Evolutionary conservation across 2,329 filamentous ascomycete species (phyloP).

Genomic region (Venturia oleaginea): DNA sequence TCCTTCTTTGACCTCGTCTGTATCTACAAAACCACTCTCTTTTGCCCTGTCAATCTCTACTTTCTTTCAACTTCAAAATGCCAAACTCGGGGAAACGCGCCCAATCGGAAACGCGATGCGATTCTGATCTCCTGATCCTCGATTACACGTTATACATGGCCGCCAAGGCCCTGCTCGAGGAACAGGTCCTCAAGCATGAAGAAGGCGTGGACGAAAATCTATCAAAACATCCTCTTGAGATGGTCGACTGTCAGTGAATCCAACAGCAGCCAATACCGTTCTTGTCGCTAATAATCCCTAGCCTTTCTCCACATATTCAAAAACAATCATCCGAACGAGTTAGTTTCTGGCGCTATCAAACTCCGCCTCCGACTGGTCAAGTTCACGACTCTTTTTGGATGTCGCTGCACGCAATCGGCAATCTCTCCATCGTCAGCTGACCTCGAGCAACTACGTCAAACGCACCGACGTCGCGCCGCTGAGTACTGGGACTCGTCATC

Average conservation of each 20-base stretch:
- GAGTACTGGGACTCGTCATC: conserved; percentile 9
- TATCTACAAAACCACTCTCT: neutral
- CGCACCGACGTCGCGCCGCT: conserved; percentile 26
- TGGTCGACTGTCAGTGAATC: conserved; percentile 18
- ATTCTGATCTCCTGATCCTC: conserved; percentile 47
- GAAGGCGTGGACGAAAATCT: conserved; percentile 7
- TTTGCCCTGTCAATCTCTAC: neutral
- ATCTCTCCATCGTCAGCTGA: conserved; percentile 30
- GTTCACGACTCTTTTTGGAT: conserved; percentile 37
- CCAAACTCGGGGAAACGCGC: conserved; percentile 2
- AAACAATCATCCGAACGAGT: conserved; percentile 28
- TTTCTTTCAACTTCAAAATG: neutral
- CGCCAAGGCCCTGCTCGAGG: conserved; percentile 33
- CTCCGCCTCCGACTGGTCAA: conserved; percentile 42
- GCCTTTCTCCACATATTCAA: conserved; percentile 37
- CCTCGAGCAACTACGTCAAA: conserved; percentile 27
- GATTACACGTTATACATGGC: conserved; percentile 46
- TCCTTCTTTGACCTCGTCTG: conserved; percentile 1
- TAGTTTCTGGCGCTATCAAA: conserved; percentile 30
- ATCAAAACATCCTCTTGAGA: conserved; percentile 14
- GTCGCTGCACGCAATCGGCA: conserved; percentile 30
- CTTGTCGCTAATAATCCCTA: conserved; percentile 16
- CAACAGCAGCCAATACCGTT: neutral
- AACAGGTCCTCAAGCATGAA: conserved; percentile 16
- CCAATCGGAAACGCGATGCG: conserved; percentile 24